These are phyloP conservation scores for Sarocladiaceae sp. DNA, from an alignment of 2,329 filamentous ascomycete species.

Conservation along the genomic window DNA sequence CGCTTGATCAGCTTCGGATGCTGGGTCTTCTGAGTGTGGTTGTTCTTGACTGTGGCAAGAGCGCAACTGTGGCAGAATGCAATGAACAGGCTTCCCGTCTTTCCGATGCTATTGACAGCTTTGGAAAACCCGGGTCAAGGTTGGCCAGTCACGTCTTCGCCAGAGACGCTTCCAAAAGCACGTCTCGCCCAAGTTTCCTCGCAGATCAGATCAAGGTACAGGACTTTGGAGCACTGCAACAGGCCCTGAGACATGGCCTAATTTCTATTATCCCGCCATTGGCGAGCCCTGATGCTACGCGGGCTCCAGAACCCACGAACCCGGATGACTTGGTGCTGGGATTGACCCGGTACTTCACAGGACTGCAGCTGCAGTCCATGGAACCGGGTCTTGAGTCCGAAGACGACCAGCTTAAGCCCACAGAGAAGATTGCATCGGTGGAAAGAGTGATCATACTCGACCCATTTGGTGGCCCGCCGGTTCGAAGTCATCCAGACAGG, in stretches of 20 bases:
- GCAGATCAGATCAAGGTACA: conserved; percentile 22
- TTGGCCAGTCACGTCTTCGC: conserved; percentile 48
- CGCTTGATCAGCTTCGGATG: conserved; percentile 73
- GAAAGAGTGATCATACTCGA: conserved; percentile 89
- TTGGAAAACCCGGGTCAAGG: conserved; percentile 61
- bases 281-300: conserved; percentile 35
- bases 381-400: conserved; percentile 1
- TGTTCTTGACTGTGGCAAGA: conserved; percentile 64
- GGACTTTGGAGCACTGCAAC: conserved; percentile 24
- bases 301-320: conserved; percentile 32
- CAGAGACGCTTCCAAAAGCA: neutral
- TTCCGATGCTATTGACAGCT: conserved; percentile 65
- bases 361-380: conserved; percentile 42
- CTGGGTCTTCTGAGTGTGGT: conserved; percentile 79
- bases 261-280: conserved; percentile 34
- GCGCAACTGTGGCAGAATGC: conserved; percentile 34
- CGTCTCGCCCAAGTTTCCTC: conserved; percentile 15
- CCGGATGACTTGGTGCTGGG: conserved; percentile 64
- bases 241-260: conserved; percentile 25
- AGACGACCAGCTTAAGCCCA: conserved; percentile 26
- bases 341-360: conserved; percentile 68
- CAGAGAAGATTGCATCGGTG: conserved; percentile 53
- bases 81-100: conserved; percentile 65
- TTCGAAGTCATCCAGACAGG: conserved; percentile 35
- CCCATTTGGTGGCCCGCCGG: conserved; percentile 76